phyloP scores from a whole-genome alignment of 139 green algal species.

The Mesotaenium endlicherianum region DNA sequence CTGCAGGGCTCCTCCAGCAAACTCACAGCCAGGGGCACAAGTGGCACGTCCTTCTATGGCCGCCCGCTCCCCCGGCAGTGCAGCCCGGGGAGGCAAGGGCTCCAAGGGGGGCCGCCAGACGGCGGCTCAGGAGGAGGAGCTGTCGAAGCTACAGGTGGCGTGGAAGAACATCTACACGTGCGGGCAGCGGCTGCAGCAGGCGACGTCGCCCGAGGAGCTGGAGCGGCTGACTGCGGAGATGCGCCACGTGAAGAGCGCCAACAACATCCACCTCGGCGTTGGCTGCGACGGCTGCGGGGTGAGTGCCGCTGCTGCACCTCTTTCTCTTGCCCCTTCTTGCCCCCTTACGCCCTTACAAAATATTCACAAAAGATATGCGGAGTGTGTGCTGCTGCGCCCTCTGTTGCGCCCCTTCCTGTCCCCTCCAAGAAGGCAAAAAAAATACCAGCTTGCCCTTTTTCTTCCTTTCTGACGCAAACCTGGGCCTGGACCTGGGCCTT shows the following conservation, averaged over 20 bases:
- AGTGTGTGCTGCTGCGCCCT: background rate
- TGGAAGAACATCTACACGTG: too few relatives aligned
- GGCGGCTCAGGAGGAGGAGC: too few relatives aligned
- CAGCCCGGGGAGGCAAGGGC: background rate
- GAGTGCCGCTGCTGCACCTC: background rate
- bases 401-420: background rate
- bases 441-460: too few relatives aligned
- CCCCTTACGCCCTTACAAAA: too few relatives aligned
- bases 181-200: too few relatives aligned
- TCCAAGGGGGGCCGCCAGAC: background rate
- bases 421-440: too few relatives aligned
- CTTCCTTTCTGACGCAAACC: too few relatives aligned
- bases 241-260: background rate
- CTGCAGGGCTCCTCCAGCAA: background rate
- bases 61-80: background rate
- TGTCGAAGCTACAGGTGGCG: too few relatives aligned
- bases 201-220: too few relatives aligned
- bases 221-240: background rate
- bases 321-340: background rate
- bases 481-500: too few relatives aligned
- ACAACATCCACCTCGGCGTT: constrained; percentile 25
- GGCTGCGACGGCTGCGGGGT: constrained; percentile 35
- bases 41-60: background rate
- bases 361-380: too few relatives aligned
- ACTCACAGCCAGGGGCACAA: background rate